phyloP scores from a whole-genome alignment of 202 grass and related monocot genomes.

The Bolboschoenoplectus hybrid region DNA sequence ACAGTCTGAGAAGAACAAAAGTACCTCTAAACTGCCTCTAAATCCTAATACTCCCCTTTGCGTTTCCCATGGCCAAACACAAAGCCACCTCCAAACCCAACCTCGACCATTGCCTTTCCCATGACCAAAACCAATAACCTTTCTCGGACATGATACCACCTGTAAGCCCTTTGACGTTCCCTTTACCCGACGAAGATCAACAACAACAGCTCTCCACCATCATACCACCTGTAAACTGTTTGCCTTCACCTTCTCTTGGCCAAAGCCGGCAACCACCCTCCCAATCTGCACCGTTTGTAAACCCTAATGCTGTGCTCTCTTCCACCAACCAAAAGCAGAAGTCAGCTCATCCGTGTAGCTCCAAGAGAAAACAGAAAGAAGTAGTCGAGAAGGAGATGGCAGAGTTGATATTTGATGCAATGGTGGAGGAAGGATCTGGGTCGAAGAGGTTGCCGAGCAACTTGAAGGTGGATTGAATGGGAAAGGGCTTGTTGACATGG shows the following conservation, averaged over 20 bases:
- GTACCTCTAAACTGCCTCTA: not conserved
- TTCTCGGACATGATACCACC: not conserved
- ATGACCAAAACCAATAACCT: not conserved
- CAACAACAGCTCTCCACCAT: not conserved
- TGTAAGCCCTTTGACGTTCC: not conserved
- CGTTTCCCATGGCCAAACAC: not conserved
- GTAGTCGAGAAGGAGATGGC: not conserved
- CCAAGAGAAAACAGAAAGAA: not conserved
- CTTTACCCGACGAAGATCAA: constrained; percentile 11
- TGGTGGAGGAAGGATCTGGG: constrained; percentile 22
- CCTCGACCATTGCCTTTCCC: not conserved
- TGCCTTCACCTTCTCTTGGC: constrained; percentile 10
- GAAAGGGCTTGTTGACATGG: constrained; percentile 23
- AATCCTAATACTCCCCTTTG: not conserved
- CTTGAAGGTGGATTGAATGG: constrained; percentile 27
- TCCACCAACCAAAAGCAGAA: not conserved
- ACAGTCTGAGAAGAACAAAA: not conserved
- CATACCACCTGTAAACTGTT: not conserved
- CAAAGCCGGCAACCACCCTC: not conserved
- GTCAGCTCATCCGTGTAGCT: not conserved
- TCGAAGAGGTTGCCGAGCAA: constrained; percentile 16
- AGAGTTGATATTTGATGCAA: not conserved
- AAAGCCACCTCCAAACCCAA: not conserved
- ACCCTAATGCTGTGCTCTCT: not conserved
- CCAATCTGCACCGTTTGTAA: not conserved